Conservation (phyloP, 1,284 basidiomycete genomes). For the Apiotrichum akiyoshidainum region DNA sequence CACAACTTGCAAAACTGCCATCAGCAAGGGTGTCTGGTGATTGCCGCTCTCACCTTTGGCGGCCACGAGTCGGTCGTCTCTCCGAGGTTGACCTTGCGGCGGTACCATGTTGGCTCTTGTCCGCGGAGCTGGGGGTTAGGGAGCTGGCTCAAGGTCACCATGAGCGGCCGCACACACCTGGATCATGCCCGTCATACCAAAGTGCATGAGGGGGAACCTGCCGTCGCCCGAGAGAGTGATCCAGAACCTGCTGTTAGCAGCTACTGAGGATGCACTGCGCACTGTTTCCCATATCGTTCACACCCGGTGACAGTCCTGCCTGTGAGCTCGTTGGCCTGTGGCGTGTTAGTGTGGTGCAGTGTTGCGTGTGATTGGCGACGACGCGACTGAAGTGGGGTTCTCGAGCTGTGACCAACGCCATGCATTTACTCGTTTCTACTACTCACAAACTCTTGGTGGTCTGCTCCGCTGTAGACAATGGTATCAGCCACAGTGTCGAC, state of each 20-base stretch:
- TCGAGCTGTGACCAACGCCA: neutral
- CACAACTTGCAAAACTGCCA: constrained; percentile 42
- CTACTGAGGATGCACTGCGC: constrained; percentile 17
- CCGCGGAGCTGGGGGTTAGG: constrained; percentile 61
- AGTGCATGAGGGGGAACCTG: constrained; percentile 67
- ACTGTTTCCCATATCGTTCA: constrained; percentile 69
- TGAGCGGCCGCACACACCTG: constrained; percentile 54
- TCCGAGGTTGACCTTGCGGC: constrained; percentile 53
- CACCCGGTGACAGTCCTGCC: constrained; percentile 62
- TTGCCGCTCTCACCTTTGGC: constrained; percentile 63
- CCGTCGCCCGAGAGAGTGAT: constrained; percentile 65
- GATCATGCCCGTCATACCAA: constrained; percentile 78
- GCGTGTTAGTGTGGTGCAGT: neutral
- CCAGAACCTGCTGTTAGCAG: constrained; percentile 57
- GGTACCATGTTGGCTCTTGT: constrained; percentile 62
- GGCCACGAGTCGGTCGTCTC: constrained; percentile 64
- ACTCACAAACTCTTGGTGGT: constrained; percentile 66
- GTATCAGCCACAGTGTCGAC: constrained; percentile 65
- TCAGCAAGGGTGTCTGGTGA: neutral
- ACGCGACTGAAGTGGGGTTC: too few relatives aligned
- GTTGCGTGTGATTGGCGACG: too few relatives aligned
- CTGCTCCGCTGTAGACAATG: constrained; percentile 65
- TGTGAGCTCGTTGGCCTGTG: constrained; percentile 60
- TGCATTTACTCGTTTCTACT: constrained; percentile 27
- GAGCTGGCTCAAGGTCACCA: neutral